Evolutionary conservation across 2,329 filamentous ascomycete genomes (phyloP).

Genomic region (Penicillium olsonii): DNA sequence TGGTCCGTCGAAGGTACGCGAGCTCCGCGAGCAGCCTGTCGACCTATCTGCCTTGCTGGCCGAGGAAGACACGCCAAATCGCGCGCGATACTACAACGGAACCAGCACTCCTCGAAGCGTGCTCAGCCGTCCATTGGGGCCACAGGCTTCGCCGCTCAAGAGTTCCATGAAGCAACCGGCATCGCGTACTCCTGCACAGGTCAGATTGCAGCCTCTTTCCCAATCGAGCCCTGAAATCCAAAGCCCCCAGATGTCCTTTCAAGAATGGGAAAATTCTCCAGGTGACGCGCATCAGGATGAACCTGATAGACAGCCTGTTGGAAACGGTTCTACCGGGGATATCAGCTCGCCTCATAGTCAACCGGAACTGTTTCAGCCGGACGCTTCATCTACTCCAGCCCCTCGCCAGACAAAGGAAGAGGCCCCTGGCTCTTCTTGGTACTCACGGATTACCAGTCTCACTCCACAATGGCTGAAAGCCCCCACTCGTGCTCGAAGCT

Average conservation of each 20-base stretch:
- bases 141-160: slow-evolving; percentile 14
- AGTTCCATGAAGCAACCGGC: slow-evolving; percentile 18
- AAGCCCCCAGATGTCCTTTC: background rate
- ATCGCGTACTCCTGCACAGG: slow-evolving; percentile 20
- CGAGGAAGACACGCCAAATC: slow-evolving; percentile 38
- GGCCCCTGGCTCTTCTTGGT: slow-evolving; percentile 39
- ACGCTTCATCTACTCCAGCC: slow-evolving; percentile 26
- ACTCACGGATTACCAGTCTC: slow-evolving; percentile 36
- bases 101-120: slow-evolving; percentile 33
- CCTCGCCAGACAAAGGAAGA: slow-evolving; percentile 16
- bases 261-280: background rate
- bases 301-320: slow-evolving; percentile 3
- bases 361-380: slow-evolving; percentile 13
- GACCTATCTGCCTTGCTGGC: slow-evolving; percentile 36
- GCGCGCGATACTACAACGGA: slow-evolving; percentile 38
- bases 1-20: slow-evolving; percentile 35
- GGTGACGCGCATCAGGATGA: background rate
- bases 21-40: slow-evolving; percentile 37
- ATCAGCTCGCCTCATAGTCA: slow-evolving; percentile 19
- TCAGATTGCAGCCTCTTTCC: slow-evolving; percentile 26
- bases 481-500: slow-evolving; percentile 23
- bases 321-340: slow-evolving; percentile 11
- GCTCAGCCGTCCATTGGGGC: slow-evolving; percentile 17
- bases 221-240: slow-evolving; percentile 26
- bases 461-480: slow-evolving; percentile 39